Conservation (phyloP, 306 rosid genomes). For the Cicer chorassanicum region DNA sequence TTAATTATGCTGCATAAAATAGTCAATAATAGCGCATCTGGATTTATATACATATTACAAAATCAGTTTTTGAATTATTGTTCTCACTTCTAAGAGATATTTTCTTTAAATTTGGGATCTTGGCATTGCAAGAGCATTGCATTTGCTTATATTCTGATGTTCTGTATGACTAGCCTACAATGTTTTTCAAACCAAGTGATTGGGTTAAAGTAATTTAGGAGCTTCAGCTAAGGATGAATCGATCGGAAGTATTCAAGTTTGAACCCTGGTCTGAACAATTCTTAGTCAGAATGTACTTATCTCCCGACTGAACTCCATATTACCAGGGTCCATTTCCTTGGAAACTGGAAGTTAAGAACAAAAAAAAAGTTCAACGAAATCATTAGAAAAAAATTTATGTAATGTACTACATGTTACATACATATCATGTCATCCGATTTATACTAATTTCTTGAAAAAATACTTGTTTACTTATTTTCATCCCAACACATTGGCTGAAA, state of each 20-base stretch:
- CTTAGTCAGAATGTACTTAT: too few relatives aligned
- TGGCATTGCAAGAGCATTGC: constrained; percentile 10
- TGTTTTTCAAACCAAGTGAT: neutral
- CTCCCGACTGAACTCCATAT: too few relatives aligned
- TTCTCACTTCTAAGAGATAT: neutral
- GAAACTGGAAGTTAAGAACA: too few relatives aligned
- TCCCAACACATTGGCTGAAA: constrained; percentile 18
- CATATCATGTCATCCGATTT: constrained; percentile 21
- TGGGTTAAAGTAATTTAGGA: too few relatives aligned
- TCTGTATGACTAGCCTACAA: neutral
- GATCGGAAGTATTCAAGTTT: too few relatives aligned
- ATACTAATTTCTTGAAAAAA: constrained; percentile 17
- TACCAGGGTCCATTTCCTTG: too few relatives aligned
- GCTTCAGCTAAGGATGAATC: too few relatives aligned
- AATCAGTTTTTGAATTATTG: neutral
- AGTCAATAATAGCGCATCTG: constrained; percentile 4
- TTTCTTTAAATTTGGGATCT: constrained; percentile 12
- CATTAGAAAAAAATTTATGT: neutral
- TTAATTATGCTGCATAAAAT: constrained; percentile 12
- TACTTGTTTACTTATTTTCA: constrained; percentile 7
- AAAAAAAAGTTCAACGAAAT: neutral
- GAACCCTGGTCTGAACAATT: too few relatives aligned
- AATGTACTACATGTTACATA: neutral
- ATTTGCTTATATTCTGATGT: constrained; percentile 21
- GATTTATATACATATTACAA: neutral